Evolutionary conservation across 208 protist species (phyloP).

Genomic region (Porcisia hertigi): DNA sequence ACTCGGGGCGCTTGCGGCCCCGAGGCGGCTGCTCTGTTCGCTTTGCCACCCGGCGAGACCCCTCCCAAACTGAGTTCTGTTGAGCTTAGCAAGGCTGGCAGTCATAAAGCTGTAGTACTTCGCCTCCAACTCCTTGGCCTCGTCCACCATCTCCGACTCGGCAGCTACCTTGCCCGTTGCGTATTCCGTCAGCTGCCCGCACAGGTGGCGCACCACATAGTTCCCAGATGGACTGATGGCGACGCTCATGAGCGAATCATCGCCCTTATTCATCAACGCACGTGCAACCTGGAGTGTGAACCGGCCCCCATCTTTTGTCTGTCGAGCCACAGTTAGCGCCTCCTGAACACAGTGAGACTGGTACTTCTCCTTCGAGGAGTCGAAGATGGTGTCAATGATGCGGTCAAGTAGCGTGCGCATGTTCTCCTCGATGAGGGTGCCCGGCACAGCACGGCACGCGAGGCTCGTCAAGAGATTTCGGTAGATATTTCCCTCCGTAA

Average conservation of each 20-base stretch:
- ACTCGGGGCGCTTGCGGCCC: neutral
- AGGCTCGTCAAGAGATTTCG: constrained; percentile 75
- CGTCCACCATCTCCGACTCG: constrained; percentile 31
- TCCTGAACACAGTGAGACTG: constrained; percentile 85
- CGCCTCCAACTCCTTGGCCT: constrained; percentile 47
- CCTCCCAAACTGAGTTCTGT: constrained; percentile 30
- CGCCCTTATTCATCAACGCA: constrained; percentile 55
- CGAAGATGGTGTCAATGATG: constrained; percentile 59
- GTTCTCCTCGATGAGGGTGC: constrained; percentile 43
- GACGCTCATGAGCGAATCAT: constrained; percentile 41
- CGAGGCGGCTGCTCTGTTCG: constrained; percentile 23
- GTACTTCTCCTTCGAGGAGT: constrained; percentile 74
- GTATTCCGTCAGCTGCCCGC: constrained; percentile 55
- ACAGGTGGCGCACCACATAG: constrained; percentile 75
- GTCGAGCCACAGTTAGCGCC: constrained; percentile 46
- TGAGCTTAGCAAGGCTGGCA: constrained; percentile 24
- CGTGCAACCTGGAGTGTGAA: constrained; percentile 54
- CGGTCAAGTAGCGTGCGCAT: constrained; percentile 52
- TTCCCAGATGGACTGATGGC: constrained; percentile 70
- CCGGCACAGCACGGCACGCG: constrained; percentile 46
- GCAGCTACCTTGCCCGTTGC: constrained; percentile 36
- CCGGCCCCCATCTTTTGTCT: constrained; percentile 36
- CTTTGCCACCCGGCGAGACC: constrained; percentile 36
- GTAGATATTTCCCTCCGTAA: constrained; percentile 55
- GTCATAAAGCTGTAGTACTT: constrained; percentile 44